A percentile compares a stretch with the other conserved stretches of the same genome.
phyloP scores from a whole-genome alignment of 2,329 filamentous ascomycete species.

The Coniochaeta hoffmannii region DNA sequence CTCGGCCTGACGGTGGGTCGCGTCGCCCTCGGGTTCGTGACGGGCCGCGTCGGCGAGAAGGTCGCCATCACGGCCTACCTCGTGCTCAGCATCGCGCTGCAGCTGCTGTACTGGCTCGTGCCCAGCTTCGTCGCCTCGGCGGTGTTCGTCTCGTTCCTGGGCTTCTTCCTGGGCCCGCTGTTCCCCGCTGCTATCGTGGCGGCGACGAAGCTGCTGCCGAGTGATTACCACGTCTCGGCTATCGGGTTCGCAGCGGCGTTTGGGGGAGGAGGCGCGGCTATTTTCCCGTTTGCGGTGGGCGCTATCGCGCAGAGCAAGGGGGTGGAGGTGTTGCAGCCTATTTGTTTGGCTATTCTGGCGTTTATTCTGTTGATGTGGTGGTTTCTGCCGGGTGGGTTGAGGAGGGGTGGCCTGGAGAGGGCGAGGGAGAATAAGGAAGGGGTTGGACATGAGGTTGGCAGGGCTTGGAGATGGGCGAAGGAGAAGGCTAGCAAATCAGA shows the following conservation, averaged over 20 bases:
- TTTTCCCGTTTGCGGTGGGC: constrained; percentile 60
- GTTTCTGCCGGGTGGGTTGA: constrained; percentile 24
- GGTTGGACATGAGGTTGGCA: neutral
- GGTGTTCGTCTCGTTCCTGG: constrained; percentile 62
- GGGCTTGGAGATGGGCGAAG: neutral
- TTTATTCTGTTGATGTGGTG: constrained; percentile 38
- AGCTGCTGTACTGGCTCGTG: constrained; percentile 75
- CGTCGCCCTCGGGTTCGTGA: constrained; percentile 65
- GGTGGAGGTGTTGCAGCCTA: constrained; percentile 48
- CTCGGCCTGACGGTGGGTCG: constrained; percentile 67
- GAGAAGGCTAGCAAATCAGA: neutral
- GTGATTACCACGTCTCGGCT: constrained; percentile 65
- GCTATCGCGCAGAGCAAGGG: constrained; percentile 53
- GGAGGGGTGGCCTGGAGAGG: neutral
- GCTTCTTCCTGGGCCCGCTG: constrained; percentile 73
- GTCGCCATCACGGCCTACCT: constrained; percentile 57
- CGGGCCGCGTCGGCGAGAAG: constrained; percentile 64
- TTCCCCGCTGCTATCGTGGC: constrained; percentile 68
- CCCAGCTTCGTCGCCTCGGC: constrained; percentile 70
- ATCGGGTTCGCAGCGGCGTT: constrained; percentile 75
- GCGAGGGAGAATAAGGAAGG: constrained; percentile 1
- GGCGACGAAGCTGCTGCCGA: constrained; percentile 61
- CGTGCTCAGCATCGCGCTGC: constrained; percentile 52
- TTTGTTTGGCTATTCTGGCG: constrained; percentile 43
- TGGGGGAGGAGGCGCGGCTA: constrained; percentile 63